Base-by-base conservation (phyloP, 371 early-diverging fungal genomes). In the Dichotomocladium elegans region DNA sequence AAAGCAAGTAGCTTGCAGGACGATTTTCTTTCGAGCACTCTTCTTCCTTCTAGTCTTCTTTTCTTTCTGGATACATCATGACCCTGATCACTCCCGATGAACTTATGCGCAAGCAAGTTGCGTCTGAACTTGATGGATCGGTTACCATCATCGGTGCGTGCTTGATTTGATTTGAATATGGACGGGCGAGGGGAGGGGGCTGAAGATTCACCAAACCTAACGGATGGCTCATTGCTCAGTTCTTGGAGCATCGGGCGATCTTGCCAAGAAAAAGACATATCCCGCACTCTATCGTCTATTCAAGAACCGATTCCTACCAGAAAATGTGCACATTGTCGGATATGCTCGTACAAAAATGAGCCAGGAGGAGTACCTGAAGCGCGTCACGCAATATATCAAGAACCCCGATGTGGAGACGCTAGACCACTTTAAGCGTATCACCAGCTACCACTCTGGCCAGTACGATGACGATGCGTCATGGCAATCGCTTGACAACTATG, bases 261-360 rank as follows among this genome's bases (percentile, higher is more conserved):
- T 95, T 57, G 96, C 94, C 52, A 94, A 92, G 81, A 94, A 94
- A 64, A 99, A 99, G 83, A 94, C 99, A n/a, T 96, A 94, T 64
- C 98, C 98, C 17, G 94, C 98, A 7, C 83, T 96, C 25, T 99
- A 87, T 64, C 89, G 86, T 44, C 83, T 93, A 41, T 94, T 72
- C 66, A 79, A 73, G 33, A 80, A 86, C 58, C 75, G 78, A 5
- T 89, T 88, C 63, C 77, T 95, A 19, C 90, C 92, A 4, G 66
- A 77, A 11, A 83, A 86, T 41, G 73, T 82, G 19, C 72, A 82
- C 33, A 93, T 99, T 55, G 74, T 99, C 30, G 99, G 96, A 30
- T 99, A 98, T 74, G 96, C 98, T 17, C 89, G 99, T 42, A 86
- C 91, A 27, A 70, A 88, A 57, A 83, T 97, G 75, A 80, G 77